Base-by-base conservation (phyloP, 495 filamentous ascomycete genomes). In the Cenococcum geophilum region DNA sequence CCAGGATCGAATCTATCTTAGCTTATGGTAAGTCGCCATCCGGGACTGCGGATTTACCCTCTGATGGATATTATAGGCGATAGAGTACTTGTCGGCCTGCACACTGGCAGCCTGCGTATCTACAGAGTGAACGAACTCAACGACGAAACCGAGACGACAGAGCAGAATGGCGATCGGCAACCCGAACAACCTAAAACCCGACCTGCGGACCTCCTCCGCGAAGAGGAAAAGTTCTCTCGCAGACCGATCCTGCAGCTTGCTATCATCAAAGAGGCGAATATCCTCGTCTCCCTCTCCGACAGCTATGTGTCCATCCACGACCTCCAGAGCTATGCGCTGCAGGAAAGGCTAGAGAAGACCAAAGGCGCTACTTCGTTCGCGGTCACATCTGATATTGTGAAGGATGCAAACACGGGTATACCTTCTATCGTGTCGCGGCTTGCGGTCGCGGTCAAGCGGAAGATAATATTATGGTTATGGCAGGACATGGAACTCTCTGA, bases 401-500 rank as follows among this genome's bases (percentile, higher is more conserved):
- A 91, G 75, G 93, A 99, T 75, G 76, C 84, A 6, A 82, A 82
- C 25, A 96, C 90, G 0, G 87, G 88, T 21, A 89, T 97, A 43
- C 89, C 89, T 0, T 87, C 89, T 58, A 95, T 97, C 55, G 89
- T 97, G 53, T 95, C 89, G 9, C 78, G 91, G 36, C 76, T 99
- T 35, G 92, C 90, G 10, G 92, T 97, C 0, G 91, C 89, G 0
- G 87, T 96, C 10, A 97, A 97, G 79, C 79, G 93, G 70, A 89
- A 88, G 66, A 79, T 97, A 55, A 64, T 97, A 60, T 74, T 96
- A 61, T 97, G 95, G 89, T 85, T 88, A 50, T 99, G 93, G 93
- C 85, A 92, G 63, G 93, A 96, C 71, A 92, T 89, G 77, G 95
- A 97, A 74, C 79, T 96, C 51, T 83, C 82, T 37, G 73, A 76